Evolutionary conservation across 768 basidiomycete species (phyloP).

Genomic region (Exsudoporus frostii): DNA sequence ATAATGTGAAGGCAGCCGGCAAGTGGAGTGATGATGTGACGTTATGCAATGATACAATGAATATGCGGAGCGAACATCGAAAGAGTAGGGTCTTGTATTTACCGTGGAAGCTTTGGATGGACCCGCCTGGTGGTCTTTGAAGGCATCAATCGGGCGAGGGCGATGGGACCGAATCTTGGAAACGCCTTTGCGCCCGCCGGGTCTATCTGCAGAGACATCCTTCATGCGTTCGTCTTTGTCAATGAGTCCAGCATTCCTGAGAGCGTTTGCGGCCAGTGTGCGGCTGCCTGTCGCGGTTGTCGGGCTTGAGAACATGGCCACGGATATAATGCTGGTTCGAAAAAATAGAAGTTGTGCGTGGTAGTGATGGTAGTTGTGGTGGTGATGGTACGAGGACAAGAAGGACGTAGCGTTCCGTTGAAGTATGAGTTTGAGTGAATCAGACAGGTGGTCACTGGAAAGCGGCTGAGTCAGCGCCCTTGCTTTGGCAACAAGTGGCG

Average conservation of each 20-base stretch:
- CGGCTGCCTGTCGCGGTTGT: constrained; percentile 58
- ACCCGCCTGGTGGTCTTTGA: constrained; percentile 47
- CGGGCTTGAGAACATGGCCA: constrained; percentile 56
- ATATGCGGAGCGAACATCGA: constrained; percentile 23
- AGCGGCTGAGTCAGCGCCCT: constrained; percentile 24
- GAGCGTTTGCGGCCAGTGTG: constrained; percentile 55
- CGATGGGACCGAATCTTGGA: constrained; percentile 61
- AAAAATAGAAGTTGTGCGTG: neutral
- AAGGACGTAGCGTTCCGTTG: constrained; percentile 4
- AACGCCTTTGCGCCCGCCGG: constrained; percentile 70
- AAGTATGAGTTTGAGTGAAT: constrained; percentile 15
- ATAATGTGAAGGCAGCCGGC: constrained; percentile 11
- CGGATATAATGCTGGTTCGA: neutral
- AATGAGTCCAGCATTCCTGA: constrained; percentile 71
- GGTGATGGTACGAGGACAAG: constrained; percentile 20
- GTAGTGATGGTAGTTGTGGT: neutral
- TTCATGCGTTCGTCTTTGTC: constrained; percentile 76
- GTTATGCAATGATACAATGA: constrained; percentile 28
- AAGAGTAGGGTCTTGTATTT: constrained; percentile 50
- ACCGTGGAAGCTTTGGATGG: constrained; percentile 57
- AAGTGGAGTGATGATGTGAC: constrained; percentile 13
- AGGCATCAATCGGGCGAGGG: constrained; percentile 54
- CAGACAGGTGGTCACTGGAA: constrained; percentile 11
- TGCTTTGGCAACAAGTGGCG: constrained; percentile 20
- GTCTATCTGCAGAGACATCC: constrained; percentile 59